Conservation (phyloP, 352 stramenopile genomes). For the Globisporangium solare region DNA sequence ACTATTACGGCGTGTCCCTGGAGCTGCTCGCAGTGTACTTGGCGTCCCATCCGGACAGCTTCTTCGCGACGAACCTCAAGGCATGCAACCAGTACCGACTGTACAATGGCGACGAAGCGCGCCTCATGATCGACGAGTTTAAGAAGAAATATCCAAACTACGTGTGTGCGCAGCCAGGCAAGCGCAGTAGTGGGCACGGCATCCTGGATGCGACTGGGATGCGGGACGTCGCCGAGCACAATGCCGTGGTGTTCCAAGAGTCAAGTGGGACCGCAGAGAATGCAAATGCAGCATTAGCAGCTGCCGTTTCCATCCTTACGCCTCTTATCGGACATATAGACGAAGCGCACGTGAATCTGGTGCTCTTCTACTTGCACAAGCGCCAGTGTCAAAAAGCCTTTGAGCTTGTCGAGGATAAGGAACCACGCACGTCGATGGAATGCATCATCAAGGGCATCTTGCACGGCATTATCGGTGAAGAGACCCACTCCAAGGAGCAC, state of each 20-base stretch:
- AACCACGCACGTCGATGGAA: conserved; percentile 36
- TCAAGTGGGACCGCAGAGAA: neutral
- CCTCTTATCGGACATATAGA: conserved; percentile 37
- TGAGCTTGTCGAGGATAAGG: conserved; percentile 49
- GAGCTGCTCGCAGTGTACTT: conserved; percentile 63
- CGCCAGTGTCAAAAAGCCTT: conserved; percentile 48
- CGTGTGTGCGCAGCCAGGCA: conserved; percentile 13
- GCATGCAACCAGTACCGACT: conserved; percentile 57
- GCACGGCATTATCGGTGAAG: conserved; percentile 53
- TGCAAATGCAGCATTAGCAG: neutral
- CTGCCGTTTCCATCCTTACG: conserved; percentile 18
- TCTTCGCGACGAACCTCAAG: conserved; percentile 70
- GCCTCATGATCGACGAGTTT: conserved; percentile 84
- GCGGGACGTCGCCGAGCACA: conserved; percentile 44
- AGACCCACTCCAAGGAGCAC: conserved; percentile 56
- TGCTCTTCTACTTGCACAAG: conserved; percentile 43
- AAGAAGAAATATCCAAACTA: conserved; percentile 40
- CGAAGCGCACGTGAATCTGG: conserved; percentile 54
- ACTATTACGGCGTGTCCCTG: conserved; percentile 67
- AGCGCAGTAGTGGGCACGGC: neutral
- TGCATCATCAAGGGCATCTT: conserved; percentile 56
- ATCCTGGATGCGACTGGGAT: conserved; percentile 17
- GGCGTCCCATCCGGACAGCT: conserved; percentile 37
- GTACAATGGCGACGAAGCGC: conserved; percentile 47
- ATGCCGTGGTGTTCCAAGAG: conserved; percentile 43